Percentiles rank a stretch among this genome's conserved stretches.
Conservation (phyloP, 2,329 filamentous ascomycete genomes). For the Immersiporthe knoxdaviesiana region DNA sequence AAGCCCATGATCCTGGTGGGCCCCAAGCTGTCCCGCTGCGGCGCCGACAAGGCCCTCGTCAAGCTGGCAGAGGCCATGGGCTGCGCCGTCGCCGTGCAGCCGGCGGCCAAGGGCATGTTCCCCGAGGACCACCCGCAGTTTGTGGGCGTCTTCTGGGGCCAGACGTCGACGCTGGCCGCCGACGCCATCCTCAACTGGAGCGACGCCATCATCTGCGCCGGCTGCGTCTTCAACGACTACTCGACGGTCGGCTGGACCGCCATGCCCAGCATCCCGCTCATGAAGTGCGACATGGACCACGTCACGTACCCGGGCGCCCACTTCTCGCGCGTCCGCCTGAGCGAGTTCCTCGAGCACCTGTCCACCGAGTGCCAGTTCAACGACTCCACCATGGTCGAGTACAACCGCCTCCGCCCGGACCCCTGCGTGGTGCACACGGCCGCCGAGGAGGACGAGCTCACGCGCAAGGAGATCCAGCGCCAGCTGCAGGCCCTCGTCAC, state of each 20-base stretch:
- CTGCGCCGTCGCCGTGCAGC: slow-evolving; percentile 36
- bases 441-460: slow-evolving; percentile 30
- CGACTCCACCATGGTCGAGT: slow-evolving; percentile 36
- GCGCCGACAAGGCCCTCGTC: slow-evolving; percentile 33
- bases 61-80: slow-evolving; percentile 36
- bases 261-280: slow-evolving; percentile 35
- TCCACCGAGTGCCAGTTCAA: slow-evolving; percentile 32
- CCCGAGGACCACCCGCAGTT: slow-evolving; percentile 36
- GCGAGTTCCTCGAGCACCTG: slow-evolving; percentile 34
- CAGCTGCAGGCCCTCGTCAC: slow-evolving; percentile 34
- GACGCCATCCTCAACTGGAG: slow-evolving; percentile 37
- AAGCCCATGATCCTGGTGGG: slow-evolving; percentile 37
- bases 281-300: slow-evolving; percentile 36
- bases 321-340: slow-evolving; percentile 36
- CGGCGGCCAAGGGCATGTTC: slow-evolving; percentile 38
- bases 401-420: slow-evolving; percentile 34
- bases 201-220: slow-evolving; percentile 36
- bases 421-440: slow-evolving; percentile 29
- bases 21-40: slow-evolving; percentile 33
- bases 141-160: slow-evolving; percentile 36
- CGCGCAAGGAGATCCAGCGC: slow-evolving; percentile 35
- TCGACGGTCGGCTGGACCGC: slow-evolving; percentile 37
- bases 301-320: slow-evolving; percentile 35
- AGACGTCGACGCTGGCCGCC: slow-evolving; percentile 35
- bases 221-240: slow-evolving; percentile 37